These are phyloP conservation scores for Hericium rajendrae DNA, from an alignment of 768 basidiomycete genomes.

Conservation along the genomic window DNA sequence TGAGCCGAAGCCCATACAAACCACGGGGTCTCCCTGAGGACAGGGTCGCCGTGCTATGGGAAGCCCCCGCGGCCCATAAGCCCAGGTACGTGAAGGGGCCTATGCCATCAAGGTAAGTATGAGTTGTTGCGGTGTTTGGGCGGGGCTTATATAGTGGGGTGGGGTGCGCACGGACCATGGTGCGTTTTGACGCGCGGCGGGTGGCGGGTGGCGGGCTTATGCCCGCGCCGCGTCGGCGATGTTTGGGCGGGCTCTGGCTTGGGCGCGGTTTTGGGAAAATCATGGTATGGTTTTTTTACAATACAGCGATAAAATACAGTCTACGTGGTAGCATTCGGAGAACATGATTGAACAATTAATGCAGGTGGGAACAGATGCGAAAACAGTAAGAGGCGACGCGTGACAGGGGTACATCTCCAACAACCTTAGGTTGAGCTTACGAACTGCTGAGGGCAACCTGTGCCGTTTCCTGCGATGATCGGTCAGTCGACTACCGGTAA, in stretches of 20 bases:
- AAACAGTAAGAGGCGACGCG: too few relatives aligned
- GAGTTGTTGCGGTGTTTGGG: not conserved
- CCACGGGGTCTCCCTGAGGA: slow-evolving; percentile 17
- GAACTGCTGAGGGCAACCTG: not conserved
- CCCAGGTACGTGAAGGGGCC: slow-evolving; percentile 19
- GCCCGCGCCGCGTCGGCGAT: too few relatives aligned
- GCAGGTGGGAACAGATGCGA: too few relatives aligned
- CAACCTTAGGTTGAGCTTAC: not conserved
- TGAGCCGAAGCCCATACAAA: slow-evolving; percentile 52
- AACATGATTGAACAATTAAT: too few relatives aligned
- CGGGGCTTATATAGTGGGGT: not conserved
- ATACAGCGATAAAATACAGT: too few relatives aligned
- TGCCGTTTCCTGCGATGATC: not conserved
- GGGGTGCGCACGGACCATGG: not conserved
- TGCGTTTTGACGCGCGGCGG: not conserved
- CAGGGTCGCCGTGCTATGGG: slow-evolving; percentile 21
- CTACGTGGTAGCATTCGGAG: too few relatives aligned
- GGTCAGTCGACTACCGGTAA: not conserved
- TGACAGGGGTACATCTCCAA: too few relatives aligned
- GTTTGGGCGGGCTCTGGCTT: too few relatives aligned
- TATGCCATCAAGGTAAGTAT: slow-evolving; percentile 23
- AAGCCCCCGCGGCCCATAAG: slow-evolving; percentile 17
- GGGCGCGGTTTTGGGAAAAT: too few relatives aligned
- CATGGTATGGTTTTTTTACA: too few relatives aligned
- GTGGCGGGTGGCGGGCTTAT: not conserved